These are phyloP conservation scores for Chrysosporium keratinophilum DNA, from an alignment of 2,329 filamentous ascomycete genomes.

Conservation along the genomic window DNA sequence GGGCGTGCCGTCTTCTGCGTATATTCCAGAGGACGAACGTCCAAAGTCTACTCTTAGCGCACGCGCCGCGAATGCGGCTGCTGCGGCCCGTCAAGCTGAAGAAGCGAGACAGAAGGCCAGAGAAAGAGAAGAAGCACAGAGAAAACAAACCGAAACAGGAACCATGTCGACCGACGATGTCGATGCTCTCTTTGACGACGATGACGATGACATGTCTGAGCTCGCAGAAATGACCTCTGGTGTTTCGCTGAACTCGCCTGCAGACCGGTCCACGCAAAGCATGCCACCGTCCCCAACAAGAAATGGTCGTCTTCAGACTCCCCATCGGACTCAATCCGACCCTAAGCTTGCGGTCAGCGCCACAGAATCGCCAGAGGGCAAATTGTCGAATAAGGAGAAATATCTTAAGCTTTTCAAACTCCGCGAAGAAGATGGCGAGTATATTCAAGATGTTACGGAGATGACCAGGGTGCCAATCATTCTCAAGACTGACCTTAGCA, in stretches of 20 bases:
- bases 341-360: constrained; percentile 67
- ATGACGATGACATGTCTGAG: constrained; percentile 78
- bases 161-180: constrained; percentile 89
- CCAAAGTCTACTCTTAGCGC: constrained; percentile 70
- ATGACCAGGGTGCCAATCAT: constrained; percentile 98
- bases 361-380: constrained; percentile 63
- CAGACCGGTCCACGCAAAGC: constrained; percentile 83
- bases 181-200: constrained; percentile 91
- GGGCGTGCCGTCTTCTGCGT: constrained; percentile 90
- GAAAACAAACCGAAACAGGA: constrained; percentile 87
- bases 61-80: constrained; percentile 62
- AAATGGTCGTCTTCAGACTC: constrained; percentile 55
- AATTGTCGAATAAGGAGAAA: constrained; percentile 88
- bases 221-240: constrained; percentile 85
- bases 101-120: constrained; percentile 69
- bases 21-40: constrained; percentile 91
- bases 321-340: constrained; percentile 85
- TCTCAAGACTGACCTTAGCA: constrained; percentile 92
- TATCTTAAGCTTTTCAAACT: constrained; percentile 83
- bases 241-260: constrained; percentile 59
- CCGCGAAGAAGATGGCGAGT: constrained; percentile 83
- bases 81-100: constrained; percentile 69
- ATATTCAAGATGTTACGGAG: constrained; percentile 96
- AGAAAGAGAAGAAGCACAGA: constrained; percentile 80
- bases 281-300: constrained; percentile 84